Evolutionary conservation across 768 basidiomycete genomes (phyloP), one percentile per base, ranked within the genome.

Genomic region (Agaricus subrufescens): DNA sequence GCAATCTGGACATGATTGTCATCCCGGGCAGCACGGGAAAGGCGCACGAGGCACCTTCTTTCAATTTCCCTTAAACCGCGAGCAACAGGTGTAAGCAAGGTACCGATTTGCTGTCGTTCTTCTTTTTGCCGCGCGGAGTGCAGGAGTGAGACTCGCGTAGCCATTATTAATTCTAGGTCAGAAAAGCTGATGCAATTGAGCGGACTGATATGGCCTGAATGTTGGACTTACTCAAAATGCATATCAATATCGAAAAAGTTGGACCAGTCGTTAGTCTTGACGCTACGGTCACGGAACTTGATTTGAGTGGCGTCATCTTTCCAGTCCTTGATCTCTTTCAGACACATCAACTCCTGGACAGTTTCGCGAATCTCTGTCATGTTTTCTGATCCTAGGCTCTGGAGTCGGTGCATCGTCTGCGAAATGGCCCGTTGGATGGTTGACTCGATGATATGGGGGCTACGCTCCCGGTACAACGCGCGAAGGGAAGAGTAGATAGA

Each of bases 131-230:
- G 74, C 3, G 76, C 74, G 8, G 92, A 88, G 10, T 83, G 86
- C 14, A 97, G 69, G n/a, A 97, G 78, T 2, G 91, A 89, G 6
- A 88, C 76, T 3, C 92, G 85, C 2, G 89, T 92, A 2, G 92
- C 86, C 67, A 93, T 78, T 46, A 97, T 78, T 38, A 76, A 80
- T 64, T 98, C 94, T 11, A 89, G 72, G 61, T 85, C 81, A 3
- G 73, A 62, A 69, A 96, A 97, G 31, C 94, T 94, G 49, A 60
- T 9, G 63, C 25, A 4, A 30, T 30, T 52, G 14, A 49, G 34
- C 25, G 4, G 47, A 38, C 14, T 29, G 26, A 43, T 5, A 27
- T 11, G 31, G n/a, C 31, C 5, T 29, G 30, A 8, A 19, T 52
- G 31, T 19, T 47, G 19, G 54, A 75, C 89, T 66, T 58, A 92